Evolutionary conservation across 2,329 filamentous ascomycete species (phyloP), one percentile per base, ranked within the genome.

Genomic region (Orbilia ellipsospora): DNA sequence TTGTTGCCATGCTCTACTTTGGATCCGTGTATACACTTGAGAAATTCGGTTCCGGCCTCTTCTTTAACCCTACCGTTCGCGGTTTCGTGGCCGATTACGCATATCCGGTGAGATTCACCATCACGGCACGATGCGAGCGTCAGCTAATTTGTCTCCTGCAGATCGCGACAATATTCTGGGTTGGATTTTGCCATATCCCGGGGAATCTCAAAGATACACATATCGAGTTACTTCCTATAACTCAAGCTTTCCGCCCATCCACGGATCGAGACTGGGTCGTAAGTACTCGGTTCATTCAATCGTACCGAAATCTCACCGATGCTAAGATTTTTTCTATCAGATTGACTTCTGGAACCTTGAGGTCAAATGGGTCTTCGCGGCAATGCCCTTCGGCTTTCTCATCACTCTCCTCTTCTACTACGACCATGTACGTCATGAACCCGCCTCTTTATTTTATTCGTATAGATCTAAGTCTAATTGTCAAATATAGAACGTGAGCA

Each of bases 181-280:
- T 85, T 5, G 85, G 86, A 1, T 87, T 87, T 77, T 83, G 83
- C 0, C 85, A 87, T 78, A 85, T 87, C 31, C 84, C 84, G 4
- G 85, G 85, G 0, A 81, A 81, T 26, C 80, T 97, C 91, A 84
- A 83, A n/a, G 83, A 86, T 48, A 87, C 96, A 1, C 81, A 88
- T 18, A 84, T 96, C 8, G 88, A 91, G 77, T 89, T 86, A 7
- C 84, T 97, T 28, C 93, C 93, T 0, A 94, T 90, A 0, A 89
- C 89, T 77, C 89, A 88, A 69, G 88, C 93, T 0, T 97, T 96
- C 83, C 89, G 88, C 79, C 93, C 93, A 0, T 96, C 93, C 0
- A 85, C 83, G 0, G 88, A 90, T 72, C 86, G 92, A 48, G 83
- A 85, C 52, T 87, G 72, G 72, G 72, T 75, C 28, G 72, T 75